Conservation (phyloP, 73 alveolate genomes). For the Breviolum minutum region DNA sequence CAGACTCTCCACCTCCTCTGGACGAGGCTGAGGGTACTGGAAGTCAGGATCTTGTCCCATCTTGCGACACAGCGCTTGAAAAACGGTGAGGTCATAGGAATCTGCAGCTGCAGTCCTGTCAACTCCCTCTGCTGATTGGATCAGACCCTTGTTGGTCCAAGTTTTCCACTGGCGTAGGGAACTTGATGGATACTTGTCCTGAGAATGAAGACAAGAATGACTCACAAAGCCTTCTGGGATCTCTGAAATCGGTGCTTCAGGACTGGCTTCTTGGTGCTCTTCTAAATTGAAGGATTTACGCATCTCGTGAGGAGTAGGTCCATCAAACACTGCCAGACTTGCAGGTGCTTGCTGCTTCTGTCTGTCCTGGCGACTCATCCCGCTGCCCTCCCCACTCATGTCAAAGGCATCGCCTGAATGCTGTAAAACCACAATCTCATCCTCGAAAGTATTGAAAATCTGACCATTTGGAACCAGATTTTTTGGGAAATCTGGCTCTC, state of each 20-base stretch:
- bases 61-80: conserved; percentile 35
- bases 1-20: not conserved
- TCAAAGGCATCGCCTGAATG: not conserved
- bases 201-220: too few species aligned
- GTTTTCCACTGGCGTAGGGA: not conserved
- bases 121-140: too few species aligned
- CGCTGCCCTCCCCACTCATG: too few species aligned
- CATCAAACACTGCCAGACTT: not conserved
- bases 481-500: not conserved
- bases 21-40: too few species aligned
- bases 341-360: not conserved
- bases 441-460: not conserved
- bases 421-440: not conserved
- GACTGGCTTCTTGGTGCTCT: too few species aligned
- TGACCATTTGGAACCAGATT: not conserved
- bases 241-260: too few species aligned
- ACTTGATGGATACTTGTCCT: too few species aligned
- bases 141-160: not conserved
- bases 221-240: too few species aligned
- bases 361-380: not conserved
- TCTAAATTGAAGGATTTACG: too few species aligned
- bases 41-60: not conserved
- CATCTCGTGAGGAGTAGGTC: not conserved
- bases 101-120: not conserved
- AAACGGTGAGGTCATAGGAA: conserved; percentile 15